Conservation (phyloP, 306 rosid species). For the peach (Prunus persica) region DNA sequence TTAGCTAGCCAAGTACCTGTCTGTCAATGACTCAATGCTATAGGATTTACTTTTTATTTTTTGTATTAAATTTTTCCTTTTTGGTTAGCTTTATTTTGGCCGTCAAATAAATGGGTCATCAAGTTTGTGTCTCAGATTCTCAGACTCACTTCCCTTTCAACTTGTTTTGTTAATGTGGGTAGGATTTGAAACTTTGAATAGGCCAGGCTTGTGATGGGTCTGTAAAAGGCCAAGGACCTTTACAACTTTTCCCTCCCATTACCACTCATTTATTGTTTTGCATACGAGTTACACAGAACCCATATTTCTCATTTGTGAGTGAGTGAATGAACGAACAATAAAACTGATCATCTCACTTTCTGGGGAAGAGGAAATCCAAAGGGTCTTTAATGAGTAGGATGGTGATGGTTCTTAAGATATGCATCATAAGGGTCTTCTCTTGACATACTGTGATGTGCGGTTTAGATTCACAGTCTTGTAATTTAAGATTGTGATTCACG, state of each 20-base stretch:
- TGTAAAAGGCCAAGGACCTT: conserved; percentile 33
- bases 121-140: conserved; percentile 10
- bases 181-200: conserved; percentile 26
- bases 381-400: conserved; percentile 43
- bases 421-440: not conserved
- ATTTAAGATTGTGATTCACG: too few species aligned
- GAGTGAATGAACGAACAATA: conserved; percentile 18
- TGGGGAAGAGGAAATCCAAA: conserved; percentile 54
- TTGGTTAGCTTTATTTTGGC: conserved; percentile 4
- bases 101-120: conserved; percentile 21
- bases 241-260: conserved; percentile 26
- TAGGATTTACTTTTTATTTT: not conserved
- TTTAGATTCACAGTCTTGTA: too few species aligned
- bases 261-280: conserved; percentile 38
- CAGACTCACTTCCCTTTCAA: conserved; percentile 22
- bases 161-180: conserved; percentile 10
- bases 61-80: not conserved
- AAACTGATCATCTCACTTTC: conserved; percentile 26
- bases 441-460: too few species aligned
- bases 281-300: conserved; percentile 33
- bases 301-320: conserved; percentile 31
- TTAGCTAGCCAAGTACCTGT: not conserved
- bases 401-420: conserved; percentile 43
- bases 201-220: conserved; percentile 13
- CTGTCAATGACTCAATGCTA: not conserved